phyloP scores from a whole-genome alignment of 75 land plant species.

The Cupressus sempervirens region DNA sequence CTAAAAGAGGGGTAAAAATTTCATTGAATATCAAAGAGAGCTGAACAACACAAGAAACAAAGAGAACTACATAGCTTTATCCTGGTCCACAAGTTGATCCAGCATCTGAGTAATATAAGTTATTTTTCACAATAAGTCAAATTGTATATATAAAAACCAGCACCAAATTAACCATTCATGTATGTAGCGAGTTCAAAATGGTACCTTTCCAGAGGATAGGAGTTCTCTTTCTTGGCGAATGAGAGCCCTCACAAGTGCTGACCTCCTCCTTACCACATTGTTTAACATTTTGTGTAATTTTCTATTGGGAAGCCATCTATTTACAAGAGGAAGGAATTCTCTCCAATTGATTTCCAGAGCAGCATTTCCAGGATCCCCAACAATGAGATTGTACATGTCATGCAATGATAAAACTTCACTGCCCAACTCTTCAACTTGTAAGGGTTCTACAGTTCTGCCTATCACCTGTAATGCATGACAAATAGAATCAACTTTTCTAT shows the following conservation, averaged over 20 bases:
- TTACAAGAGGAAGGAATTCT: conserved; percentile 78
- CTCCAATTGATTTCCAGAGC: conserved; percentile 92
- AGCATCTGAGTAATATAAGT: too few species aligned
- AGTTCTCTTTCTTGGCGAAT: conserved; percentile 51
- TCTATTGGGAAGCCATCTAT: conserved; percentile 76
- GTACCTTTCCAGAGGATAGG: conserved; percentile 51
- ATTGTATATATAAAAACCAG: too few species aligned
- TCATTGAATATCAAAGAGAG: too few species aligned
- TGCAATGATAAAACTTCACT: conserved; percentile 27
- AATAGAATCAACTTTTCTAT: too few species aligned
- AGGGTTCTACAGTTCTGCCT: conserved; percentile 54
- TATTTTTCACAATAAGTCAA: too few species aligned
- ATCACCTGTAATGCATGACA: conserved; percentile 28
- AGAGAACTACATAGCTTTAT: too few species aligned
- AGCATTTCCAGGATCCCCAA: conserved; percentile 62
- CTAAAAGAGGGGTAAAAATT: too few species aligned
- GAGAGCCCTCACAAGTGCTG: conserved; percentile 51
- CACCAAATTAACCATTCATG: too few species aligned
- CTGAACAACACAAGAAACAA: too few species aligned
- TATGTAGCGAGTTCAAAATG: too few species aligned
- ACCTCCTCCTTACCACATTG: conserved; percentile 29
- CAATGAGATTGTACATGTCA: conserved; percentile 50
- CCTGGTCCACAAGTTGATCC: too few species aligned
- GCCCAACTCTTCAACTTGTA: conserved; percentile 68
- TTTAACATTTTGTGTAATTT: conserved; percentile 38